A percentile compares a stretch with the other conserved stretches of the same genome.
These are phyloP conservation scores for Tetraselmis striata DNA, from an alignment of 139 green algal species.

Conservation along the genomic window DNA sequence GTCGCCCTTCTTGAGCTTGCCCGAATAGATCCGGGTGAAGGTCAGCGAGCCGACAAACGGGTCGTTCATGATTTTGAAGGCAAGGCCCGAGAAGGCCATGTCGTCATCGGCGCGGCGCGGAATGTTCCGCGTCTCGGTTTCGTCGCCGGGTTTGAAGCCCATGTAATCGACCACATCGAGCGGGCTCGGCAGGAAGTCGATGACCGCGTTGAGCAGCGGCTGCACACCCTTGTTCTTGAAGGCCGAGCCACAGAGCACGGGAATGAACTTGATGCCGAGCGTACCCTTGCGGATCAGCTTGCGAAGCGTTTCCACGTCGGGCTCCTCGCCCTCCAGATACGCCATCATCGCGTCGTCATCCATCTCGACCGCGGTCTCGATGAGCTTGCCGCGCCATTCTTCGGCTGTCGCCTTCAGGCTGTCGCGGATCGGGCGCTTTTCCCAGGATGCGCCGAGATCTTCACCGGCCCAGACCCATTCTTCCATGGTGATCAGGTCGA, in stretches of 20 bases:
- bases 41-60: conserved; percentile 92
- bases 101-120: conserved; percentile 64
- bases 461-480: conserved; percentile 48
- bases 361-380: conserved; percentile 51
- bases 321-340: conserved; percentile 68
- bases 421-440: conserved; percentile 34
- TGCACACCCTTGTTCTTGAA: conserved; percentile 99
- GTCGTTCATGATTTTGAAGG: conserved; percentile 99
- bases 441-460: conserved; percentile 42
- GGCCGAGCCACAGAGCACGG: conserved; percentile 88
- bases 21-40: conserved; percentile 91
- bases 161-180: conserved; percentile 65
- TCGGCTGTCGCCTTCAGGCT: conserved; percentile 40
- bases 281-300: conserved; percentile 49
- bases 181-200: conserved; percentile 91
- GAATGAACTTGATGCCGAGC: conserved; percentile 69
- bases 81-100: conserved; percentile 87
- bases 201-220: conserved; percentile 93
- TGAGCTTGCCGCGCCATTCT: conserved; percentile 38
- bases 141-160: conserved; percentile 50
- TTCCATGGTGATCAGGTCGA: conserved; percentile 51
- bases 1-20: conserved; percentile 59
- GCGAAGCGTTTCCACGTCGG: conserved; percentile 24
- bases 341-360: conserved; percentile 65
- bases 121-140: conserved; percentile 54